Conservation (phyloP, 2,329 filamentous ascomycete genomes). For the Lasiodiplodia sp. region DNA sequence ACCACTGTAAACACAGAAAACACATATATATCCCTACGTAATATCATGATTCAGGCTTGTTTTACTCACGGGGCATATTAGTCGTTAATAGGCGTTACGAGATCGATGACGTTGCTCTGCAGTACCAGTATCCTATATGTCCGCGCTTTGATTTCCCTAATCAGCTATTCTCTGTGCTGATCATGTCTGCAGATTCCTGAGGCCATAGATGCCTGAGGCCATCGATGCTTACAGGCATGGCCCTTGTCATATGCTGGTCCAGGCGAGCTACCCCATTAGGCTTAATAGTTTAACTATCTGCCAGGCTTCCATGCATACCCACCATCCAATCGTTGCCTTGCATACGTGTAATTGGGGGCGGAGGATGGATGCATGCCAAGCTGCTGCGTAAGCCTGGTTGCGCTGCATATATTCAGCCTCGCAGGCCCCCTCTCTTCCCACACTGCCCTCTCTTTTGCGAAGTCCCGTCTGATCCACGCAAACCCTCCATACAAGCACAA, state of each 20-base stretch:
- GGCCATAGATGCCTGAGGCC: too few species aligned
- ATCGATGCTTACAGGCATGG: too few species aligned
- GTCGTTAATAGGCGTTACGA: too few species aligned
- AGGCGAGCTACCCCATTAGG: too few species aligned
- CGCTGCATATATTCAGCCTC: background rate
- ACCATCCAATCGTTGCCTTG: background rate
- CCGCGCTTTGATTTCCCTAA: too few species aligned
- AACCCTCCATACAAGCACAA: background rate
- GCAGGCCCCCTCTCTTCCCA: background rate
- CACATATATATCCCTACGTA: background rate
- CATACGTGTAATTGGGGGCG: background rate
- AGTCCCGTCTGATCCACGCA: background rate
- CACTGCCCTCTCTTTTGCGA: background rate
- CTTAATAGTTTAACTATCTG: too few species aligned
- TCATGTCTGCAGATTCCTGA: too few species aligned
- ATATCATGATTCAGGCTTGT: background rate
- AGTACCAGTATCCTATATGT: too few species aligned
- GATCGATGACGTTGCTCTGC: too few species aligned
- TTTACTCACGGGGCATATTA: background rate
- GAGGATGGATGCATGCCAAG: background rate
- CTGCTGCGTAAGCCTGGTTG: background rate
- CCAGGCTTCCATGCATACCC: background rate
- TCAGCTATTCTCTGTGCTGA: too few species aligned
- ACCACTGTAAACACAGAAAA: background rate
- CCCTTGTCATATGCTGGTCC: too few species aligned